Evolutionary conservation across 164 flowering plant species (phyloP), one percentile per base, ranked within the genome.

Genomic region (Amborella trichopoda): DNA sequence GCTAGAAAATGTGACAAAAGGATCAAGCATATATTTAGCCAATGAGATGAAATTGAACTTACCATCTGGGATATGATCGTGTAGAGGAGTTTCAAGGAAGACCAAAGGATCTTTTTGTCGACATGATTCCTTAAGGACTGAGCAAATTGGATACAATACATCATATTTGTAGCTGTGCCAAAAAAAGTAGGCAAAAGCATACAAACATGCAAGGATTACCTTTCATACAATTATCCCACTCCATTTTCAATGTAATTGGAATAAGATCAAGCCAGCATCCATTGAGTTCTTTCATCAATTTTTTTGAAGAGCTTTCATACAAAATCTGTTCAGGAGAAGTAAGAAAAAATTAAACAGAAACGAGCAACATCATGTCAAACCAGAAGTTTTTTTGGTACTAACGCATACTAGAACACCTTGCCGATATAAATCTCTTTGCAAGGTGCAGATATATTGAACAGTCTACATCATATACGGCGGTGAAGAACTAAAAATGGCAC

Each of bases 201-300:
- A n/a, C n/a, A n/a, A n/a, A n/a, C n/a, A n/a, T n/a, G n/a, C n/a
- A 26, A 3, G 9, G 21, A 5, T 28, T 64, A 76, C 85, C 77
- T 73, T 46, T 52, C 67, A 50, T 72, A 61, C 77, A 75, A 44
- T 43, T 71, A 39, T 40, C 64, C 85, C 80, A 76, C 64, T 78
- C 81, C 49, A 50, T 66, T 55, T 57, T 66, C 27, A 76, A 30
- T 40, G 75, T 58, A 40, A 69, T 70, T 30, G 72, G 77, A 53
- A 78, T 69, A 37, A 55, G 57, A 64, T 78, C 85, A 64, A 66
- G 72, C 85, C 85, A 78, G 54, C 69, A 66, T 25, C 69, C 71
- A 40, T 65, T 68, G 54, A 78, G 49, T 63, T 78, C 81, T 18
- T 73, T 60, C 46, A 36, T 33, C 24, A 78, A 62, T 28, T 55